Evolutionary conservation across 148 eudicot genomes (phyloP), one percentile per base, ranked within the genome.

Genomic region (Nepenthes mirabilis): DNA sequence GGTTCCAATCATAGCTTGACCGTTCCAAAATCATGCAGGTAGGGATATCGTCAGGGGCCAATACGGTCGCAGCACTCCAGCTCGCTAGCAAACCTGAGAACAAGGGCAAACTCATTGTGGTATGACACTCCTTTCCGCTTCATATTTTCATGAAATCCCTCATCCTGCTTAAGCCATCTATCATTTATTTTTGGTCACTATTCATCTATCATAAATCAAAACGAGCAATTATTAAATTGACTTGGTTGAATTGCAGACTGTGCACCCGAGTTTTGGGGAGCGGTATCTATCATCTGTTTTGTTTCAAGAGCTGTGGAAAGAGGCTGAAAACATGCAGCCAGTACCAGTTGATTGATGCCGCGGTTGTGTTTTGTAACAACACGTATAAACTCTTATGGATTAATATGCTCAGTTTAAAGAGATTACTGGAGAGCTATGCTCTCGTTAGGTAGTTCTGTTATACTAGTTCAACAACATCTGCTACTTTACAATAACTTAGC

Each of bases 91-190:
- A 77, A 73, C 96, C 98, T 1, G 98, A 93, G 70, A 93, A 93
- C 85, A 93, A 93, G 67, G 98, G 98, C 70, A 93, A 93, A 73
- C 98, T 93, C 49, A 93, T 93, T 70, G 98, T 93, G 91, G 98
- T 93, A 88, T 11, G 74, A 52, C 47, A 68, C 2, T 37, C 37
- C 9, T 54, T 63, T 1, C 9, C 23, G 13, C 11, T 40, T 2
- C 34, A 37, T 40, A 45, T 59, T 40, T 37, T 55, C 33, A 5
- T 23, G 34, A 2, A 56, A 12, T 56, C 23, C 23, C 23, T 23
- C 23, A 23, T 23, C 23, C 0, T 23, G 23, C 59, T 11, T 1
- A 9, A 32, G 36, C 33, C 6, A 45, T 14, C 2, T 6, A 48
- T 34, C 10, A 34, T 34, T 1, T 9, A 13, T 35, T 35, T 62